Evolutionary conservation across 2,329 filamentous ascomycete genomes (phyloP), one percentile per base, ranked within the genome.

Genomic region (Myotisia sp.): DNA sequence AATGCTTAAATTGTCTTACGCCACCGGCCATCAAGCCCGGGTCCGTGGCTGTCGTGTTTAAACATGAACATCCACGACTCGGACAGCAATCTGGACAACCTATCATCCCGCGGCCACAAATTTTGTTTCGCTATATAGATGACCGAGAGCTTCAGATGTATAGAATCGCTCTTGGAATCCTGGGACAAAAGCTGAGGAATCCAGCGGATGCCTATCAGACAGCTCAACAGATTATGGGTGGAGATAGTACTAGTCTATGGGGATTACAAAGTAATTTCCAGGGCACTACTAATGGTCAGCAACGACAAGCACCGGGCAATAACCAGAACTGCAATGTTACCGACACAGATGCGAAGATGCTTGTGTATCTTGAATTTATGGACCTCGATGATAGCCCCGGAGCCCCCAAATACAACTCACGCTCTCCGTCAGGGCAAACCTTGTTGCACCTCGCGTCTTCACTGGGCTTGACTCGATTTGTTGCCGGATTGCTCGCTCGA

Each of bases 401-500:
- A 41, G 67, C 69, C 45, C 71, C 79, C 9, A 70, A 69, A 17
- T 71, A 81, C 41, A 80, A 90, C 49, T 60, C 78, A 33, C 69
- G 68, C 37, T 60, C 62, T 45, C 58, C 70, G 1, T 80, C 74
- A 8, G 82, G 43, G n/a, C 80, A 87, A 49, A 84, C 79, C 1
- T 77, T 92, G 68, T 68, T 92, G 41, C 82, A 90, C 48, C 64
- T 86, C 41, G 81, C 80, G 2, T 81, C 76, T 45, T 79, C 79
- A 6, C 60, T 86, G 8, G 82, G 82, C 4, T 70, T 84, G 44
- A 71, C 76, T 42, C 71, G 79, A 29, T 78, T 92, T 42, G 80
- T 80, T 32, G 79, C 79, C 8, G 81, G 76, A 19, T 66, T 92
- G 17, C 62, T 92, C 13, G 79, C 76, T 6, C 71, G 81, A 42